A percentile compares a stretch with the other conserved stretches of the same genome.
phyloP scores from a whole-genome alignment of 805 yeast genomes.

The Priceomyces fermenticarens region DNA sequence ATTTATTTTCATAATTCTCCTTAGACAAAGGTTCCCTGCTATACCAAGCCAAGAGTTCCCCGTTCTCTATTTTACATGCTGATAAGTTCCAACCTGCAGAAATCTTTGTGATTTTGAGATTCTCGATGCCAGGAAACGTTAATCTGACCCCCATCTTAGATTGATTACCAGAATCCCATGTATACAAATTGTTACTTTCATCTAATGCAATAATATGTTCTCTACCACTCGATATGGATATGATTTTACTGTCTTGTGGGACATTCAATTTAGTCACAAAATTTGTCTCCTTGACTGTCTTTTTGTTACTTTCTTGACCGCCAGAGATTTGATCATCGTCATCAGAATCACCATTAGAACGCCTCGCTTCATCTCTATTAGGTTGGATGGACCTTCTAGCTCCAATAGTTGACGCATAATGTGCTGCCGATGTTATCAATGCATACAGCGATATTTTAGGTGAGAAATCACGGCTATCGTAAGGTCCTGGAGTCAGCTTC shows the following conservation, averaged over 20 bases:
- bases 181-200: slow-evolving; percentile 44
- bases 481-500: slow-evolving; percentile 29
- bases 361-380: slow-evolving; percentile 3
- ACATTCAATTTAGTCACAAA: slow-evolving; percentile 21
- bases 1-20: slow-evolving; percentile 15
- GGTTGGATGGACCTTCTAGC: slow-evolving; percentile 10
- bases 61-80: slow-evolving; percentile 44
- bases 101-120: slow-evolving; percentile 36
- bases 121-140: slow-evolving; percentile 28
- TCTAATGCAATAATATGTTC: slow-evolving; percentile 63
- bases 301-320: slow-evolving; percentile 6
- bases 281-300: slow-evolving; percentile 15
- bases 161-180: slow-evolving; percentile 55
- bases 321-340: background rate
- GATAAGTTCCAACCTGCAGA: slow-evolving; percentile 69
- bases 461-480: slow-evolving; percentile 13
- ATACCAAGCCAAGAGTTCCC: slow-evolving; percentile 63
- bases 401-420: slow-evolving; percentile 8
- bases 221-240: slow-evolving; percentile 60
- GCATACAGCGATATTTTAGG: slow-evolving; percentile 11
- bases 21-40: slow-evolving; percentile 20
- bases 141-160: slow-evolving; percentile 40
- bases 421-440: slow-evolving; percentile 4
- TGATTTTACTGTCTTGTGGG: slow-evolving; percentile 30
- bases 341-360: slow-evolving; percentile 4